Percentiles rank a stretch among this genome's conserved stretches.
phyloP scores from a whole-genome alignment of 73 alveolate species.

The Tetrahymena borealis region DNA sequence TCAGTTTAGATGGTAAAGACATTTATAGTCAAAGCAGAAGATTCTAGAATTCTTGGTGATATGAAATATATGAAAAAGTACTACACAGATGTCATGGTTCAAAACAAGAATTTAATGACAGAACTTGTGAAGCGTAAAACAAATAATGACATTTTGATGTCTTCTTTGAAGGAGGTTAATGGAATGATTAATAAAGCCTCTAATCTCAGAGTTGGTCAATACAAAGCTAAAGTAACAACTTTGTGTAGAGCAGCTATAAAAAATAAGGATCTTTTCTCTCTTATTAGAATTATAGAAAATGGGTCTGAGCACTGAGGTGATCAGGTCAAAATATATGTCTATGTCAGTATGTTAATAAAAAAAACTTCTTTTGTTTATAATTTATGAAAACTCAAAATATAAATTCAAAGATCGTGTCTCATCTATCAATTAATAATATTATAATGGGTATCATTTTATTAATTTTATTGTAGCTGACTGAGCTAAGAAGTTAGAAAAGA shows the following conservation, averaged over 20 bases:
- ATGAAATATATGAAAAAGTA: constrained; percentile 19
- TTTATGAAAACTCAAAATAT: too few species aligned
- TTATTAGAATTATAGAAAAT: constrained; percentile 12
- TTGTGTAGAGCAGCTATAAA: constrained; percentile 40
- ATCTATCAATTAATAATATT: too few species aligned
- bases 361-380: too few species aligned
- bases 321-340: background rate
- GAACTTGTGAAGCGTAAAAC: constrained; percentile 14
- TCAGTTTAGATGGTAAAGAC: constrained; percentile 31
- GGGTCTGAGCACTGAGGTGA: constrained; percentile 33
- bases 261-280: constrained; percentile 9
- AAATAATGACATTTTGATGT: constrained; percentile 23
- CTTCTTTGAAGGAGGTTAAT: constrained; percentile 20
- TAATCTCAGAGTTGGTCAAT: constrained; percentile 26
- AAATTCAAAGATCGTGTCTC: too few species aligned
- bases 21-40: constrained; percentile 37
- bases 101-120: constrained; percentile 7
- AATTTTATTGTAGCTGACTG: too few species aligned
- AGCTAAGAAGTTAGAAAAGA: too few species aligned
- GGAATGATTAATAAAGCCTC: constrained; percentile 31
- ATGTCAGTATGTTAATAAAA: too few species aligned
- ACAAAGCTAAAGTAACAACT: background rate
- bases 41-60: constrained; percentile 43
- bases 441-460: too few species aligned
- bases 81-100: constrained; percentile 36